Conservation (phyloP, 306 rosid genomes). For the Amphicarpaea edgeworthii region DNA sequence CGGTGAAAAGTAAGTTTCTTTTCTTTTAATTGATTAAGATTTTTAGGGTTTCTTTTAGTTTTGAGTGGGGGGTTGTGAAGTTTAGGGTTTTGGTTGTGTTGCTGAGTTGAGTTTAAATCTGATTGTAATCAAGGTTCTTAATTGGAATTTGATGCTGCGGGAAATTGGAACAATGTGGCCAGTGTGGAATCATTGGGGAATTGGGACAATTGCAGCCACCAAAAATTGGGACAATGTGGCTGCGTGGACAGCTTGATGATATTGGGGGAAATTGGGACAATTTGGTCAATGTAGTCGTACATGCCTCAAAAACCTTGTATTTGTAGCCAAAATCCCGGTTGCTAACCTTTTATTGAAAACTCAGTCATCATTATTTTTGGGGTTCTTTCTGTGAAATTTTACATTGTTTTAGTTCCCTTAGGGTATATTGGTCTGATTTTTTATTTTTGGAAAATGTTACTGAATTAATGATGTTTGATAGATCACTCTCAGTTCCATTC, state of each 20-base stretch:
- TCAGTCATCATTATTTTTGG: neutral
- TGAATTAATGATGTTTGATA: constrained; percentile 3
- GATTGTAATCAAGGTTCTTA: neutral
- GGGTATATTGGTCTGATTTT: neutral
- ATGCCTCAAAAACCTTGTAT: neutral
- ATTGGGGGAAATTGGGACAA: neutral
- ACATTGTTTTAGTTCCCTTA: neutral
- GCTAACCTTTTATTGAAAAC: neutral
- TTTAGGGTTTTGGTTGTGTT: neutral
- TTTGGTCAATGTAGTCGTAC: neutral
- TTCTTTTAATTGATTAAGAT: neutral
- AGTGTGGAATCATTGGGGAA: neutral
- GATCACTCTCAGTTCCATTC: neutral
- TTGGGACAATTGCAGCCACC: neutral
- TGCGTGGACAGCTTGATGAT: neutral
- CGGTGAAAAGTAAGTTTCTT: constrained; percentile 64
- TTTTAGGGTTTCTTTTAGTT: neutral
- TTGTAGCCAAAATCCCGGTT: neutral
- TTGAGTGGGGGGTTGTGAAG: neutral
- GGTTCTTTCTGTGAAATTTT: neutral
- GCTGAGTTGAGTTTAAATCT: neutral
- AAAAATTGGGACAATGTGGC: neutral
- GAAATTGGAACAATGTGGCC: neutral
- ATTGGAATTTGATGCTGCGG: neutral
- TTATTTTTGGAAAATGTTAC: neutral